Conservation (phyloP, 169 alveolate genomes). For the Amoebophrya sp. region DNA sequence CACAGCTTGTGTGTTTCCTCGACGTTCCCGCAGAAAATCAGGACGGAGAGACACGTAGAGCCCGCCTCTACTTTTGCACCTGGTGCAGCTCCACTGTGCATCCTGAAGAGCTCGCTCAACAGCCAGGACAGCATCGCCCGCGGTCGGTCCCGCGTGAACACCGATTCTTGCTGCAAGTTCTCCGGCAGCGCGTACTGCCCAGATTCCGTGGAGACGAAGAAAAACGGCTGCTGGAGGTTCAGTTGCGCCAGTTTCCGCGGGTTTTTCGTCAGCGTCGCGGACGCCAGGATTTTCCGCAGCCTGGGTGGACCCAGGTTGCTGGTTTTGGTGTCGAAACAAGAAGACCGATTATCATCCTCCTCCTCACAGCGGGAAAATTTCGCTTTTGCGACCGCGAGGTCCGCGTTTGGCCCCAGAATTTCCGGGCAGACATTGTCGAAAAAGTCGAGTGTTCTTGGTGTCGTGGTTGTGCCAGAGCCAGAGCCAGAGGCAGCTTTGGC, state of each 20-base stretch:
- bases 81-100: background rate
- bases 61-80: too few relatives aligned
- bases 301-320: too few relatives aligned
- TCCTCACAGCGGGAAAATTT: too few relatives aligned
- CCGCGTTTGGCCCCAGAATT: background rate
- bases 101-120: background rate
- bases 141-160: constrained; percentile 13
- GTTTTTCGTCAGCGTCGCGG: background rate
- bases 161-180: background rate
- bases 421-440: background rate
- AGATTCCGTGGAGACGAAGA: background rate
- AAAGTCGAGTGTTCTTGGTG: background rate
- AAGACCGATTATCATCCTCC: too few relatives aligned
- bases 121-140: background rate
- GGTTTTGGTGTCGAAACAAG: too few relatives aligned
- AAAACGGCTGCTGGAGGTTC: background rate
- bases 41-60: too few relatives aligned
- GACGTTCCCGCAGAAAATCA: background rate
- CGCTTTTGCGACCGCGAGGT: background rate
- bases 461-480: too few relatives aligned
- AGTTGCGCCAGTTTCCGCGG: background rate
- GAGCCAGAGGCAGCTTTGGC: too few relatives aligned
- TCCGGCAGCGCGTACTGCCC: background rate
- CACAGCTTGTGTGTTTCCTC: background rate
- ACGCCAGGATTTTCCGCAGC: background rate